Evolutionary conservation across 306 rosid genomes (phyloP).

Genomic region (Vigna reflexopilosa): DNA sequence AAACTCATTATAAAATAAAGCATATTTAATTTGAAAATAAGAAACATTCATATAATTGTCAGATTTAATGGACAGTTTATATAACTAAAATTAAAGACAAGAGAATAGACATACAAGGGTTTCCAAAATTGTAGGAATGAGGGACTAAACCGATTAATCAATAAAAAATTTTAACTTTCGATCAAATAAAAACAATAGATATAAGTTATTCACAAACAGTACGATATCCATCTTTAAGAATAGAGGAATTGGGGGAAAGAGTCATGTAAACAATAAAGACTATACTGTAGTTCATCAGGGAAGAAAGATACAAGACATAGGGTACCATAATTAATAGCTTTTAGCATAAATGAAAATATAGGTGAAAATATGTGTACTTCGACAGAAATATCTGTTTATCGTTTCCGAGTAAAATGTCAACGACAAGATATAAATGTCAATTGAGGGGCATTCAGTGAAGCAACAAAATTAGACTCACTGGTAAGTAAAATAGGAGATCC

Average conservation of each 20-base stretch:
- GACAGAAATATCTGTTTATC: background rate
- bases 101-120: background rate
- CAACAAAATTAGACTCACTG: slow-evolving; percentile 20
- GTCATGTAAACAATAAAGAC: background rate
- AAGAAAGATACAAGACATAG: background rate
- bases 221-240: background rate
- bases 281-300: background rate
- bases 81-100: background rate
- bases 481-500: background rate
- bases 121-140: background rate
- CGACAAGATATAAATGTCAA: background rate
- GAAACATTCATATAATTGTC: background rate
- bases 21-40: background rate
- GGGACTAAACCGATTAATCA: background rate
- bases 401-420: slow-evolving; percentile 11
- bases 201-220: background rate
- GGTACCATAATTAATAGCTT: background rate
- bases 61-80: background rate
- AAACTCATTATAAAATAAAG: background rate
- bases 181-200: background rate
- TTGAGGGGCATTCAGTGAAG: background rate
- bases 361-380: no score
- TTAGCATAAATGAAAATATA: background rate
- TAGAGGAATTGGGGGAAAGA: no score
- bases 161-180: no score